Conservation (phyloP, 495 filamentous ascomycete species). For the Physcia stellaris region DNA sequence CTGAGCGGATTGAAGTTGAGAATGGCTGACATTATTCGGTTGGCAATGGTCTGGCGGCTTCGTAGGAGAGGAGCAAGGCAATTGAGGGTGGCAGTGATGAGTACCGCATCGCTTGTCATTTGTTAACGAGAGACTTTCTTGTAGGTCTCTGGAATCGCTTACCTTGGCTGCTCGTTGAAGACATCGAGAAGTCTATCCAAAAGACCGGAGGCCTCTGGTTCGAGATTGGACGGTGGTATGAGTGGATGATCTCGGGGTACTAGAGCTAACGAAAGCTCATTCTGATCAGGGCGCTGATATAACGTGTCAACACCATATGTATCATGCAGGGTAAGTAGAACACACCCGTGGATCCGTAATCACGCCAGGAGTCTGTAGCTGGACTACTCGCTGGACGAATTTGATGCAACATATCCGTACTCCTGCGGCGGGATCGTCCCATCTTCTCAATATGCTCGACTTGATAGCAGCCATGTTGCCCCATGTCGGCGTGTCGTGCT, state of each 20-base stretch:
- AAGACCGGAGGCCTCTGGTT: slow-evolving; percentile 81
- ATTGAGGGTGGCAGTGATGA: slow-evolving; percentile 87
- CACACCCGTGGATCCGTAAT: slow-evolving; percentile 76
- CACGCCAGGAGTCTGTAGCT: slow-evolving; percentile 74
- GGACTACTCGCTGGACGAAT: slow-evolving; percentile 84
- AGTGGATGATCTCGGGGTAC: slow-evolving; percentile 72
- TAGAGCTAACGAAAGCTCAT: slow-evolving; percentile 75
- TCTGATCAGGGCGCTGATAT: slow-evolving; percentile 59
- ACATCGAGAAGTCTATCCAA: slow-evolving; percentile 79
- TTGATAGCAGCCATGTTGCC: slow-evolving; percentile 82
- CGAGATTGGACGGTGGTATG: slow-evolving; percentile 63
- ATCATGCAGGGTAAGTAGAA: slow-evolving; percentile 1
- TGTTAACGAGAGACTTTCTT: slow-evolving; percentile 6
- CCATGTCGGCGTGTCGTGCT: slow-evolving; percentile 67
- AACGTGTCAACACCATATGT: slow-evolving; percentile 15
- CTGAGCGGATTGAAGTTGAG: slow-evolving; percentile 87
- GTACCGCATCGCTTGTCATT: slow-evolving; percentile 58
- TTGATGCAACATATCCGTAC: slow-evolving; percentile 92
- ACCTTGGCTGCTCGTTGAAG: slow-evolving; percentile 78
- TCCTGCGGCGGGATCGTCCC: slow-evolving; percentile 66
- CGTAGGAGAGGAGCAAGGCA: slow-evolving; percentile 68
- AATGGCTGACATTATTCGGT: slow-evolving; percentile 70
- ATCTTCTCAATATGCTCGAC: slow-evolving; percentile 68
- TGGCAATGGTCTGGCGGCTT: slow-evolving; percentile 62
- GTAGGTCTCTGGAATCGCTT: slow-evolving; percentile 15